A percentile compares a stretch with the other conserved stretches of the same genome.
phyloP scores from a whole-genome alignment of 768 basidiomycete genomes.

The Crucibulum laeve region DNA sequence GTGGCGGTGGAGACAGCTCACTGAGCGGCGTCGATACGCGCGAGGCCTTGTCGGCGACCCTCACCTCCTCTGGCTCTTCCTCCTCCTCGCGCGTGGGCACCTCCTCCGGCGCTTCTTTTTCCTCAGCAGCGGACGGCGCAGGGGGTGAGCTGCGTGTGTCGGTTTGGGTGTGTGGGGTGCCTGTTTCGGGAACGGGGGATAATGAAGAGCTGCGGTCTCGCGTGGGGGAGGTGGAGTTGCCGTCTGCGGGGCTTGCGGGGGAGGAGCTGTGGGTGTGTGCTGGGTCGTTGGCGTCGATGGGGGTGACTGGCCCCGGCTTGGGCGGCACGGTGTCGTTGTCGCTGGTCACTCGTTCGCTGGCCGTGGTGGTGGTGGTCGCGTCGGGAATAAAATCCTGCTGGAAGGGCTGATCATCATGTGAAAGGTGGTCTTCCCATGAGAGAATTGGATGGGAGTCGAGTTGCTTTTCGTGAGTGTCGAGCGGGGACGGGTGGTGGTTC shows the following conservation, averaged over 20 bases:
- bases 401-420: constrained; percentile 17
- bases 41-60: constrained; percentile 30
- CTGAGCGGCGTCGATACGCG: constrained; percentile 70
- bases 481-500: too few relatives aligned
- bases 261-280: constrained; percentile 7
- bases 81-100: constrained; percentile 29
- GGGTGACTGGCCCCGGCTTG: constrained; percentile 14
- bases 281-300: constrained; percentile 15
- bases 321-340: neutral
- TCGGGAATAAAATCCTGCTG: constrained; percentile 9
- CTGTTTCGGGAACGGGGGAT: constrained; percentile 48
- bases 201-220: constrained; percentile 52
- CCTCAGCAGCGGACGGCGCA: constrained; percentile 18
- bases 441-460: too few relatives aligned
- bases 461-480: too few relatives aligned
- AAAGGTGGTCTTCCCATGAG: too few relatives aligned
- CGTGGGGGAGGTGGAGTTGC: constrained; percentile 20
- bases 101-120: constrained; percentile 26
- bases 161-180: constrained; percentile 26
- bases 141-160: constrained; percentile 12
- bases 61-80: constrained; percentile 28
- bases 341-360: constrained; percentile 1
- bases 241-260: constrained; percentile 18
- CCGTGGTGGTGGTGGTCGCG: constrained; percentile 5
- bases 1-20: constrained; percentile 68